A percentile compares a stretch with the other conserved stretches of the same genome.
Evolutionary conservation across 441 rosid species (phyloP).

Genomic region (Aleurites moluccanus): DNA sequence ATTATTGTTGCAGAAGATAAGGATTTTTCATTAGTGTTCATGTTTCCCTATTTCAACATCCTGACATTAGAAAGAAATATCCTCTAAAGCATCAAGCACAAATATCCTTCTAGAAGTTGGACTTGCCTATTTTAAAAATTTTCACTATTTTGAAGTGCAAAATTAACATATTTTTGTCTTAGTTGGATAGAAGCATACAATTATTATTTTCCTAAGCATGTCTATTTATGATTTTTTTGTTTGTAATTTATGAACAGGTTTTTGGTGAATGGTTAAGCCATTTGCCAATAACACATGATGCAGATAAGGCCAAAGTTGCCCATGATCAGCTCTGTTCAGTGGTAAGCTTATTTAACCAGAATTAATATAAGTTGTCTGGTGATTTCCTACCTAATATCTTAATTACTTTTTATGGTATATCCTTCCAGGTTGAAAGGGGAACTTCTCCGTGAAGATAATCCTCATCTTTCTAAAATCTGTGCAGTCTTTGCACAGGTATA

Average conservation of each 20-base stretch:
- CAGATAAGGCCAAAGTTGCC: constrained; percentile 56
- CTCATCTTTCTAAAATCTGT: constrained; percentile 53
- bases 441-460: constrained; percentile 47
- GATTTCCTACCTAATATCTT: not conserved
- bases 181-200: too few relatives aligned
- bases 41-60: too few relatives aligned
- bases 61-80: too few relatives aligned
- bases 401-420: not conserved
- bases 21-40: too few relatives aligned
- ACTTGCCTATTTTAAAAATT: too few relatives aligned
- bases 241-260: constrained; percentile 34
- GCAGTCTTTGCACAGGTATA: constrained; percentile 55
- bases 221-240: not conserved
- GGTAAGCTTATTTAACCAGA: constrained; percentile 31
- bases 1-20: too few relatives aligned
- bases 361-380: too few relatives aligned
- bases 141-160: too few relatives aligned
- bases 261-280: constrained; percentile 61
- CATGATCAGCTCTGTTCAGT: constrained; percentile 68
- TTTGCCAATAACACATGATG: constrained; percentile 61
- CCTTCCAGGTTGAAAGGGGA: constrained; percentile 48
- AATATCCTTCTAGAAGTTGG: too few relatives aligned
- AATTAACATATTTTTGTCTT: too few relatives aligned
- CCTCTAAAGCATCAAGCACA: too few relatives aligned
- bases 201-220: too few relatives aligned